These are phyloP conservation scores for Rhipidocladum racemiflorum DNA, from an alignment of 176 grass and related monocot genomes.

Conservation along the genomic window DNA sequence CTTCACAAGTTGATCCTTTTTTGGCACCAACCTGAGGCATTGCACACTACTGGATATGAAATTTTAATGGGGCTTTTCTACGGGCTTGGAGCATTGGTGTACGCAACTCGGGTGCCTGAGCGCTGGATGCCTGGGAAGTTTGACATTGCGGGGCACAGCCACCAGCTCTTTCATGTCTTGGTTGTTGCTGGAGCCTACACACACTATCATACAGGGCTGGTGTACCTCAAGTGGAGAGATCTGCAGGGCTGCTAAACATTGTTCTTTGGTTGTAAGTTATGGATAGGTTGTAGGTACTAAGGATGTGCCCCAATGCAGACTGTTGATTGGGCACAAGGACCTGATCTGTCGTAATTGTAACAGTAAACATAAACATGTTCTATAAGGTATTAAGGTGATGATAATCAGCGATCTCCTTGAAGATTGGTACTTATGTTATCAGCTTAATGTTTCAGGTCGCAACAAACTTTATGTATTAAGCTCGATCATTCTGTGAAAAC, in stretches of 20 bases:
- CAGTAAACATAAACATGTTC: not conserved
- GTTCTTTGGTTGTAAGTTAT: not conserved
- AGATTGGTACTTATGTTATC: not conserved
- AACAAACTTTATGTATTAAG: not conserved
- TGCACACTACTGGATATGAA: constrained; percentile 79
- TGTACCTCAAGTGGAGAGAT: constrained; percentile 90
- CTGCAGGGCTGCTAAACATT: constrained; percentile 60
- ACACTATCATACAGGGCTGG: constrained; percentile 70
- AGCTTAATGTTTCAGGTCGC: not conserved
- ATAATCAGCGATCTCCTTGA: not conserved
- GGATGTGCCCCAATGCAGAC: not conserved
- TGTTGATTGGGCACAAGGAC: not conserved
- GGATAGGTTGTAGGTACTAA: constrained; percentile 10
- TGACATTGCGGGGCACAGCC: constrained; percentile 85
- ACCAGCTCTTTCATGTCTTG: constrained; percentile 84
- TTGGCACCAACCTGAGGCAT: constrained; percentile 64
- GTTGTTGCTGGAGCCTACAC: constrained; percentile 85
- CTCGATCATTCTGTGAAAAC: not conserved
- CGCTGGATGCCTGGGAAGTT: constrained; percentile 97
- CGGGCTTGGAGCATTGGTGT: constrained; percentile 72
- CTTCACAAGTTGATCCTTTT: constrained; percentile 72
- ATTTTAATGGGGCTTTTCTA: constrained; percentile 85
- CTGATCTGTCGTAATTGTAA: constrained; percentile 27
- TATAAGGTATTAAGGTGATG: not conserved
- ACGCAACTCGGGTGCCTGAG: constrained; percentile 76